Base-by-base conservation (phyloP, 805 yeast species). In the Kuraishia ogatae region DNA sequence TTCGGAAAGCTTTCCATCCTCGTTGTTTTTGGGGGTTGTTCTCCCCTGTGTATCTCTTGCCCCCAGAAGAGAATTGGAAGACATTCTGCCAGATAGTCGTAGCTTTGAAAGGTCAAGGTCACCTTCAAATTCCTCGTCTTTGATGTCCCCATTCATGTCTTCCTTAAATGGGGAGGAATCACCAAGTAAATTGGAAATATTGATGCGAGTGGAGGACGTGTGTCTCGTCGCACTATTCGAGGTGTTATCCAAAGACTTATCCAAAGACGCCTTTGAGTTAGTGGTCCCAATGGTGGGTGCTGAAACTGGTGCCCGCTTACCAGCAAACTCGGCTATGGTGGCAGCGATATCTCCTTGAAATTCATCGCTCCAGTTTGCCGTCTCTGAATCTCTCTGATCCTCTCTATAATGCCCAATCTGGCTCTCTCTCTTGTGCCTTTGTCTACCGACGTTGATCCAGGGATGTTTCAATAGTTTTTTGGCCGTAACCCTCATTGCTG, bases 361-460 rank as follows among this genome's bases (percentile, higher is more conserved):
- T 8, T 35, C 43, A 11, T 35, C 43, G 43, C 43, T 35, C 43
- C 43, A 35, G 17, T 35, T 35, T 15, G 2, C n/a, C 43, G 43
- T 11, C 13, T 5, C 43, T 11, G 17, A 35, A 8, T 35, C 43
- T 5, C 10, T 10, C 13, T 35, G 43, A 17, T 3, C 43, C 13
- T 35, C 43, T 13, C 43, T 8, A 35, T 13, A 35, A 35, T 10
- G 4, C 43, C 43, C 15, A 10, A 28, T 24, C 22, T 21, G 39
- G 11, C 29, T 48, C 29, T 28, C 46, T 29, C 48, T 26, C 29
- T 50, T 19, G 66, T 48, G 84, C 69, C 26, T 82, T 71, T n/a
- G 78, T 61, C 24, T 83, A 66, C 0, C 91, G 90, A 68, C 60
- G 59, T 79, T 73, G 19, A 88, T 61, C 96, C 96, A 89, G 20